Evolutionary conservation across 106 monocot genomes (phyloP).

Genomic region (Dioscorea alata): DNA sequence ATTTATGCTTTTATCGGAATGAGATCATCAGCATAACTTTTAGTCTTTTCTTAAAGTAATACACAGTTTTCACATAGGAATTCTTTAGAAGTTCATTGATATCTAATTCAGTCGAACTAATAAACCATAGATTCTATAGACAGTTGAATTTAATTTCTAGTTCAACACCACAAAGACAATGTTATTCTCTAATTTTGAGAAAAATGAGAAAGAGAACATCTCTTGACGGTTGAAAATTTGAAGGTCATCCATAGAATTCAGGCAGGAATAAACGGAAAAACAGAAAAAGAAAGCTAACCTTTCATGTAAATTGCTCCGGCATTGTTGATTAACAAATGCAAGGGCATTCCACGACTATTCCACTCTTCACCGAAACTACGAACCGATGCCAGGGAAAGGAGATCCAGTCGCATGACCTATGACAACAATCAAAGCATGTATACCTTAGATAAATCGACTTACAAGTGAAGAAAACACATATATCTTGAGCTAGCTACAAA

Average conservation of each 20-base stretch:
- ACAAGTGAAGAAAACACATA: too few species aligned
- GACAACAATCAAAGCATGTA: not conserved
- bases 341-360: constrained; percentile 7
- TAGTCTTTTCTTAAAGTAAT: too few species aligned
- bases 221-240: not conserved
- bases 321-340: constrained; percentile 16
- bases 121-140: not conserved
- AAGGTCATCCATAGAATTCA: not conserved
- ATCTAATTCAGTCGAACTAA: not conserved
- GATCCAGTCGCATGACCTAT: constrained; percentile 6
- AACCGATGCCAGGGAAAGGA: constrained; percentile 9
- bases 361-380: constrained; percentile 7
- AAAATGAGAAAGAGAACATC: not conserved
- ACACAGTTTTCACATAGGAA: too few species aligned
- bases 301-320: constrained; percentile 9
- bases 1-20: too few species aligned
- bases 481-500: too few species aligned
- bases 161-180: not conserved
- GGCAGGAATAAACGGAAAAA: not conserved
- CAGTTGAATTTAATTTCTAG: not conserved
- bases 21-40: too few species aligned
- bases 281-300: not conserved
- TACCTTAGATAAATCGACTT: not conserved
- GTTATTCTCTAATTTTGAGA: too few species aligned
- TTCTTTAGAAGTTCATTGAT: not conserved